Evolutionary conservation across 306 rosid genomes (phyloP).

Genomic region (Senna siamea): DNA sequence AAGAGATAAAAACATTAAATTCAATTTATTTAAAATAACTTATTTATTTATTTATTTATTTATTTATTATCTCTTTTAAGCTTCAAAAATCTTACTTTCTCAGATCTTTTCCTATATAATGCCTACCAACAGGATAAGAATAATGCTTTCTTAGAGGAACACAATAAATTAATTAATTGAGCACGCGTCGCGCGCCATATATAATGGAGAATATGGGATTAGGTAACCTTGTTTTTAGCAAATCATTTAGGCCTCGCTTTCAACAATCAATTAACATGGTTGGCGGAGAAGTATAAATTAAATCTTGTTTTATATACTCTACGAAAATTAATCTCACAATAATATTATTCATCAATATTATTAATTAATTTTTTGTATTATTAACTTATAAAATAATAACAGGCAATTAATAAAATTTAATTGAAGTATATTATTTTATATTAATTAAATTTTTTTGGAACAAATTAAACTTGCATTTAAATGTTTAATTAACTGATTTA

Average conservation of each 20-base stretch:
- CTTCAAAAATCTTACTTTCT: too few species aligned
- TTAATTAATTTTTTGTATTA: too few species aligned
- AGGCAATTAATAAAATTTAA: not conserved
- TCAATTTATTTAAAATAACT: too few species aligned
- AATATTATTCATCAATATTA: not conserved
- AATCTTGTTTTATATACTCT: not conserved
- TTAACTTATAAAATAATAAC: not conserved
- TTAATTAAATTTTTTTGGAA: too few species aligned
- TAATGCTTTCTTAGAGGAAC: not conserved
- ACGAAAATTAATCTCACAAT: not conserved
- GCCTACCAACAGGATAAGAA: conserved; percentile 31
- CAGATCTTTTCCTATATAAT: too few species aligned
- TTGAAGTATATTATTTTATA: too few species aligned
- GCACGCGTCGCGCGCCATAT: conserved; percentile 2
- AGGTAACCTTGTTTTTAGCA: not conserved
- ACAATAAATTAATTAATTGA: not conserved
- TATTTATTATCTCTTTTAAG: too few species aligned
- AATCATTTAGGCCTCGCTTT: not conserved
- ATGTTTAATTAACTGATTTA: too few species aligned
- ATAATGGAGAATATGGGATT: not conserved
- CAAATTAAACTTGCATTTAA: too few species aligned
- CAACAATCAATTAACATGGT: not conserved
- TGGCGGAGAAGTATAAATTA: not conserved
- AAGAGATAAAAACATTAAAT: too few species aligned
- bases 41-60: too few species aligned